Evolutionary conservation across 2,329 filamentous ascomycete genomes (phyloP), one percentile per base, ranked within the genome.

Genomic region (Torrubiella hemipterigena): DNA sequence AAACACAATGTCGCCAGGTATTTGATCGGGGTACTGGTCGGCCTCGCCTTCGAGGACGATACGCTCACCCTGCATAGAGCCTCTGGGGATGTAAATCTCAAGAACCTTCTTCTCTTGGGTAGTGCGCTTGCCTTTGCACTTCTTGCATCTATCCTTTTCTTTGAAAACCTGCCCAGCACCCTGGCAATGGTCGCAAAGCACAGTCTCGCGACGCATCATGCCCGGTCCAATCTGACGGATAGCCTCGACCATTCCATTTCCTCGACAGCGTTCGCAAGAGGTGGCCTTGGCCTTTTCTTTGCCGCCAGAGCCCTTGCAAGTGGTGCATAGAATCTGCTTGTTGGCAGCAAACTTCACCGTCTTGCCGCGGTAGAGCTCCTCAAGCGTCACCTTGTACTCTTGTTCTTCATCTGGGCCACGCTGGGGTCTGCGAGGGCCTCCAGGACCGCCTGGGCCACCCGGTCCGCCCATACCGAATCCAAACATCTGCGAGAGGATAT

Each of bases 331-430:
- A 38, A 95, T 73, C 50, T 94, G 89, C 65, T 96, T 96, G 49
- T 87, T 93, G 49, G 83, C 91, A 7, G 85, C 78, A 54, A 98
- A 95, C 61, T 93, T 91, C 50, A 93, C 91, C 1, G 91, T 95
- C 68, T 96, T 95, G 48, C 91, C 91, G 62, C 93, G 95, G 70
- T 96, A 98, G 19, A 98, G 68, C 57, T 98, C 91, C 55, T 96
- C 91, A 37, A 98, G 62, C 3, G 77, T 81, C 35, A 96, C 83
- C 52, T 86, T 78, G 59, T 98, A 96, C 46, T 84, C 74, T 48
- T 93, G 84, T 52, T 93, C 80, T 55, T 95, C 89, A 43, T 87
- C 78, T 32, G 72, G 75, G 27, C 89, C 86, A 46, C 77, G 81
- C 37, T 78, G 67, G 16, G 77, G 77, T 42, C 69, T 66, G 42